These are phyloP conservation scores for Hanseniaspora sp. DNA, from an alignment of 1,139 yeast species.

Conservation along the genomic window DNA sequence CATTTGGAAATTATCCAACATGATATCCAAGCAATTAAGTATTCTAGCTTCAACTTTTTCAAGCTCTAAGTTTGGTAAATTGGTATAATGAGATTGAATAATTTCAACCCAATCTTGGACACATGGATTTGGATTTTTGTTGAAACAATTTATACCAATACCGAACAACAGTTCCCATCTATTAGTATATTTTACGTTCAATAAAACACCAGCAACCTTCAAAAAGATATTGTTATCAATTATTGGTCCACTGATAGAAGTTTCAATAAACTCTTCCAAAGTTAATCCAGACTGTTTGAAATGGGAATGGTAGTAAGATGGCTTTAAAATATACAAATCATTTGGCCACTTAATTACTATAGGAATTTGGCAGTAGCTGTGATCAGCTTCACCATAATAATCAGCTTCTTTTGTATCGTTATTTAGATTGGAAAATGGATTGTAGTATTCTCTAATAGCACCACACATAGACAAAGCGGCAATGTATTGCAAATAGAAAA, in stretches of 20 bases:
- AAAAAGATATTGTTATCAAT: constrained; percentile 33
- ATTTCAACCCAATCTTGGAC: constrained; percentile 55
- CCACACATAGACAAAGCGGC: constrained; percentile 75
- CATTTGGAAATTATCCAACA: constrained; percentile 45
- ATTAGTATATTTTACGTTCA: constrained; percentile 60
- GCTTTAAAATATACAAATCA: constrained; percentile 68
- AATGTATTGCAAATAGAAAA: constrained; percentile 75
- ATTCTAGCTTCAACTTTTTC: constrained; percentile 64
- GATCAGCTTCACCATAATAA: constrained; percentile 38
- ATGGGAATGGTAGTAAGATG: constrained; percentile 36
- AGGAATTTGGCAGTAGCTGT: constrained; percentile 45
- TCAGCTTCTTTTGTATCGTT: constrained; percentile 26
- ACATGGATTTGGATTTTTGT: constrained; percentile 87
- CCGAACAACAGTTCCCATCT: constrained; percentile 51
- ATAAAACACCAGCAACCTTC: constrained; percentile 76
- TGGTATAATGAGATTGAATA: constrained; percentile 43
- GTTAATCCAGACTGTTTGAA: constrained; percentile 19
- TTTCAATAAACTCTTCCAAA: constrained; percentile 26
- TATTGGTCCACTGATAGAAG: constrained; percentile 26
- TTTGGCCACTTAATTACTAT: constrained; percentile 93
- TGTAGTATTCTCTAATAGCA: constrained; percentile 54
- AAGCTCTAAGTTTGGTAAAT: constrained; percentile 42
- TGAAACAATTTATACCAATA: constrained; percentile 73
- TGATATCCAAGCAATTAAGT: constrained; percentile 51
- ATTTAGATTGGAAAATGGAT: constrained; percentile 23